Percentiles rank a stretch among this genome's conserved stretches.
These are phyloP conservation scores for Akebia trifoliata DNA, from an alignment of 164 flowering plant genomes.

Conservation along the genomic window DNA sequence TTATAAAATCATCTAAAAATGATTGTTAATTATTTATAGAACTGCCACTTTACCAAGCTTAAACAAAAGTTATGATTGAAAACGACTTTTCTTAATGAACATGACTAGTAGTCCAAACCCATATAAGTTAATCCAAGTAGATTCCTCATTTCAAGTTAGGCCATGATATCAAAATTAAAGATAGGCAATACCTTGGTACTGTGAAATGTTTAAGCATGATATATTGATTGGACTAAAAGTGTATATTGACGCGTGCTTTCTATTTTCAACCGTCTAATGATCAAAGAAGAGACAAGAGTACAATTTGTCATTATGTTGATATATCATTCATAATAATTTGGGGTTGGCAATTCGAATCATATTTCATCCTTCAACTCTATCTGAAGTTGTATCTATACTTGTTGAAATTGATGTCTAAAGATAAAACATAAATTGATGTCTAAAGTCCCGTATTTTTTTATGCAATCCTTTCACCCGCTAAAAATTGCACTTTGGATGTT, in stretches of 20 bases:
- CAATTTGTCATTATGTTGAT: too few relatives aligned
- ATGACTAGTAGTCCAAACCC: neutral
- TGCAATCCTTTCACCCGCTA: too few relatives aligned
- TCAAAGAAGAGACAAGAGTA: too few relatives aligned
- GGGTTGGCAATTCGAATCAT: neutral
- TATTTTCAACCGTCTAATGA: too few relatives aligned
- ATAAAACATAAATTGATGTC: neutral
- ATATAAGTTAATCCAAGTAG: neutral
- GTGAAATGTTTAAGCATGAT: neutral
- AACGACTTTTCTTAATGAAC: neutral
- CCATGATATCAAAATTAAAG: too few relatives aligned
- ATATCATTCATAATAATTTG: too few relatives aligned
- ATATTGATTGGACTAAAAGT: too few relatives aligned
- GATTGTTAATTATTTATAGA: neutral
- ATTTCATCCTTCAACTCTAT: neutral
- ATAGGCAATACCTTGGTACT: neutral
- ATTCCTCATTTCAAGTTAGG: neutral
- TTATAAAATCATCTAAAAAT: neutral
- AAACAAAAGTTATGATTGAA: slow-evolving; percentile 2
- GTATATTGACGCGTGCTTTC: neutral
- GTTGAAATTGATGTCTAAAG: neutral
- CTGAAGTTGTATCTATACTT: neutral
- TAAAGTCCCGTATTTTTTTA: too few relatives aligned
- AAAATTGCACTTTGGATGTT: too few relatives aligned
- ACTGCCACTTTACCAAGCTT: too few relatives aligned